Conservation (phyloP, 1,139 yeast genomes). For the Yamadazyma atmosphaerica region DNA sequence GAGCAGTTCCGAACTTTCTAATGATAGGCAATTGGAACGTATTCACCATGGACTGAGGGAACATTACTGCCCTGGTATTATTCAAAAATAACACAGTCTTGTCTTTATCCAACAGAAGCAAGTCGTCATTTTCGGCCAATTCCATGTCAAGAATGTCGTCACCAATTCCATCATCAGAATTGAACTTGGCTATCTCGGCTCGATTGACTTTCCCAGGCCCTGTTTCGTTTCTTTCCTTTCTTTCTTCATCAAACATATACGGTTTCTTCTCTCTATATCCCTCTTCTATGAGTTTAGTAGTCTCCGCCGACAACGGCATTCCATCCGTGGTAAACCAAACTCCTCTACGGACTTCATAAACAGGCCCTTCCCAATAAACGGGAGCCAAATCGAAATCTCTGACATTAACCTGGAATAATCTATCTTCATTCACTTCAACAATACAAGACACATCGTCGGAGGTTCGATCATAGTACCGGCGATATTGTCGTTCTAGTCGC, state of each 20-base stretch:
- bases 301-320: constrained; percentile 52
- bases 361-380: constrained; percentile 88
- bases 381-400: constrained; percentile 57
- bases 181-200: constrained; percentile 15
- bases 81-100: constrained; percentile 34
- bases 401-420: constrained; percentile 71
- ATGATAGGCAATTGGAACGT: constrained; percentile 40
- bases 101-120: constrained; percentile 30
- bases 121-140: constrained; percentile 26
- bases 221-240: constrained; percentile 3
- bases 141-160: constrained; percentile 8
- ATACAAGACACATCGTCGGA: constrained; percentile 2
- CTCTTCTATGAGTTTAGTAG: constrained; percentile 61
- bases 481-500: constrained; percentile 55
- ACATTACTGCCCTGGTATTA: constrained; percentile 34
- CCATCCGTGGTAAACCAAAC: constrained; percentile 74
- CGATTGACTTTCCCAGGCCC: constrained; percentile 7
- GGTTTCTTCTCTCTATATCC: constrained; percentile 44
- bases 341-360: constrained; percentile 81
- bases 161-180: constrained; percentile 11
- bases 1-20: constrained; percentile 35
- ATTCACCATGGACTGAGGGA: constrained; percentile 36
- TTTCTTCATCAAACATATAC: constrained; percentile 21
- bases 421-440: constrained; percentile 78
- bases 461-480: constrained; percentile 12